These are phyloP conservation scores for Suillus ampliporus DNA, from an alignment of 768 basidiomycete genomes.

Conservation along the genomic window DNA sequence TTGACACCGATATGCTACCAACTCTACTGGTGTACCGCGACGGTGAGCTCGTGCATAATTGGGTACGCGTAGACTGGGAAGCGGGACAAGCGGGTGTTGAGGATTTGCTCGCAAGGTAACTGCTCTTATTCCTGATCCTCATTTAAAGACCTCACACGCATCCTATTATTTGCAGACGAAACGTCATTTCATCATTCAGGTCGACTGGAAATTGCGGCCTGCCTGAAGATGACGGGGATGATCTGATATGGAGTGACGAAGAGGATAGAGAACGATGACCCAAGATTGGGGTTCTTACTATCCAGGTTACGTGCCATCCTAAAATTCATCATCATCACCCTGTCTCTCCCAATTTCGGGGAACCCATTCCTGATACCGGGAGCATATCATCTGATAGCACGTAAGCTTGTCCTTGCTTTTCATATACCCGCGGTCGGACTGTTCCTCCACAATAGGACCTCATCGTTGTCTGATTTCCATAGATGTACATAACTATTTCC, in stretches of 20 bases:
- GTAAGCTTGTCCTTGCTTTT: background rate
- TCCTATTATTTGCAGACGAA: conserved; percentile 23
- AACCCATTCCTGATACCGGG: background rate
- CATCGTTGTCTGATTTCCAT: background rate
- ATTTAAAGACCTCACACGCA: background rate
- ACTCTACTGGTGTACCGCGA: conserved; percentile 80
- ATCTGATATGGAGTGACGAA: conserved; percentile 58
- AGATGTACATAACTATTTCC: background rate
- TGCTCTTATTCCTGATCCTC: background rate
- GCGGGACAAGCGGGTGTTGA: conserved; percentile 70
- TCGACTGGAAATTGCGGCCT: conserved; percentile 49
- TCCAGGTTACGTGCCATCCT: background rate
- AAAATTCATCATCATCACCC: background rate
- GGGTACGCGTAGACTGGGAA: conserved; percentile 91
- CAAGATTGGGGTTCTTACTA: background rate
- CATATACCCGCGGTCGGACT: background rate
- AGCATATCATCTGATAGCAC: background rate
- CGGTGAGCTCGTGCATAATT: conserved; percentile 85
- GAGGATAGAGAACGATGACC: conserved; percentile 38
- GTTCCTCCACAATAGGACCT: background rate
- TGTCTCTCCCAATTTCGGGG: background rate
- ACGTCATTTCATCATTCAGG: conserved; percentile 23
- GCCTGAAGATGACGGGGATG: conserved; percentile 56
- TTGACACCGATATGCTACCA: conserved; percentile 81
- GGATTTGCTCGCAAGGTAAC: conserved; percentile 66